A percentile compares a stretch with the other conserved stretches of the same genome.
Evolutionary conservation across 345 rosid genomes (phyloP).

Genomic region (Gossypium bickii): DNA sequence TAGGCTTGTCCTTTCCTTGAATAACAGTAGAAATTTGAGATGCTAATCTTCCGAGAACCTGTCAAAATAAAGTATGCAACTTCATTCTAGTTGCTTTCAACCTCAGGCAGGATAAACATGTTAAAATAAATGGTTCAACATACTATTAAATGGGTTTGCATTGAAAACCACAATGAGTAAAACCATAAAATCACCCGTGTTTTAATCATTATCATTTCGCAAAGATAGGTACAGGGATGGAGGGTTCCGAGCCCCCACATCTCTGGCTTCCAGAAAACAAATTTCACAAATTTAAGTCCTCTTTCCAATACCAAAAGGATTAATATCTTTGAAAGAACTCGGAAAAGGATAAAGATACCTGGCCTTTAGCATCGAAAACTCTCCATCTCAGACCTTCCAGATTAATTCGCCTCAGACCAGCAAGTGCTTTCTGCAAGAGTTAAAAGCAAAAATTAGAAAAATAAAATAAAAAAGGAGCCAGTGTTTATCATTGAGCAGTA

Average conservation of each 20-base stretch:
- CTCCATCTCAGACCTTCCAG: slow-evolving; percentile 94
- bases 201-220: neutral
- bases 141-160: neutral
- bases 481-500: neutral
- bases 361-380: slow-evolving; percentile 98
- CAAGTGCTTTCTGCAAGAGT: slow-evolving; percentile 75
- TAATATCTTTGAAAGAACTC: neutral
- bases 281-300: neutral
- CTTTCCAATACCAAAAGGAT: neutral
- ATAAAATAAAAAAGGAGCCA: neutral
- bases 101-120: neutral
- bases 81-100: neutral
- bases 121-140: neutral
- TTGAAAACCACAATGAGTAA: neutral
- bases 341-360: slow-evolving; percentile 41
- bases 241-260: neutral
- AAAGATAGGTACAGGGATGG: neutral
- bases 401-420: slow-evolving; percentile 84
- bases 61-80: neutral
- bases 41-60: slow-evolving; percentile 98
- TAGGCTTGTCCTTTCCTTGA: slow-evolving; percentile 98
- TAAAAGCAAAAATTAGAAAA: neutral
- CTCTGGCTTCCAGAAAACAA: neutral
- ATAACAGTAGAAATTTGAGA: slow-evolving; percentile 86
- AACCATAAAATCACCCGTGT: neutral